These are phyloP conservation scores for Sporothrix euskadiensis DNA, from an alignment of 2,329 filamentous ascomycete species.

Conservation along the genomic window DNA sequence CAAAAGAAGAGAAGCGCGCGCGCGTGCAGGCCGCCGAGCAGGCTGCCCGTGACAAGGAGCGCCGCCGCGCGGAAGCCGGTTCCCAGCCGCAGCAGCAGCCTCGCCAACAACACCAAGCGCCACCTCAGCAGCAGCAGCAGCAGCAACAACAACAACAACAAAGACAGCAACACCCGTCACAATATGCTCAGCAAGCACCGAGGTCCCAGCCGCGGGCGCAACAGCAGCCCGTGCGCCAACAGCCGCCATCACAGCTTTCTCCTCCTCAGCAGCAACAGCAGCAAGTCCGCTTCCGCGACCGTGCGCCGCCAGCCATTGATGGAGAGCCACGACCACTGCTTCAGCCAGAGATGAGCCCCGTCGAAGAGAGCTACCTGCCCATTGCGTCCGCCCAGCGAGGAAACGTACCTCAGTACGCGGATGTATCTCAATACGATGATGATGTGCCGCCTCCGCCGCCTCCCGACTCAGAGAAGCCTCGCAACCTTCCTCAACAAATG, in stretches of 20 bases:
- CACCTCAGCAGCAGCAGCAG: slow-evolving; percentile 10
- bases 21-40: slow-evolving; percentile 80
- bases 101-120: neutral
- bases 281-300: slow-evolving; percentile 41
- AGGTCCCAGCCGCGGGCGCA: slow-evolving; percentile 17
- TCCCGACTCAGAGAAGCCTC: slow-evolving; percentile 37
- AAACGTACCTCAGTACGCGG: slow-evolving; percentile 37
- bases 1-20: slow-evolving; percentile 91
- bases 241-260: slow-evolving; percentile 28
- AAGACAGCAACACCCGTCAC: slow-evolving; percentile 14
- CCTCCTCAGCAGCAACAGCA: slow-evolving; percentile 26
- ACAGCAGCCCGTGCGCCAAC: neutral
- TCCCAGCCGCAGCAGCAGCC: slow-evolving; percentile 17
- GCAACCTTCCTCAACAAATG: slow-evolving; percentile 24
- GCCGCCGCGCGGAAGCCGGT: slow-evolving; percentile 36
- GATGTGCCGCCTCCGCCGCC: slow-evolving; percentile 35
- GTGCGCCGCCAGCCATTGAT: slow-evolving; percentile 34
- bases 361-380: slow-evolving; percentile 30
- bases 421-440: slow-evolving; percentile 39
- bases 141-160: slow-evolving; percentile 8
- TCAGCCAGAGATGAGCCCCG: slow-evolving; percentile 32
- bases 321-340: slow-evolving; percentile 35
- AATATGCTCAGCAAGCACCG: slow-evolving; percentile 8
- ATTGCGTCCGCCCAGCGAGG: slow-evolving; percentile 33
- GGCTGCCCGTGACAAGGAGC: slow-evolving; percentile 63